Base-by-base conservation (phyloP, 495 filamentous ascomycete species). In the Letharia lupina region DNA sequence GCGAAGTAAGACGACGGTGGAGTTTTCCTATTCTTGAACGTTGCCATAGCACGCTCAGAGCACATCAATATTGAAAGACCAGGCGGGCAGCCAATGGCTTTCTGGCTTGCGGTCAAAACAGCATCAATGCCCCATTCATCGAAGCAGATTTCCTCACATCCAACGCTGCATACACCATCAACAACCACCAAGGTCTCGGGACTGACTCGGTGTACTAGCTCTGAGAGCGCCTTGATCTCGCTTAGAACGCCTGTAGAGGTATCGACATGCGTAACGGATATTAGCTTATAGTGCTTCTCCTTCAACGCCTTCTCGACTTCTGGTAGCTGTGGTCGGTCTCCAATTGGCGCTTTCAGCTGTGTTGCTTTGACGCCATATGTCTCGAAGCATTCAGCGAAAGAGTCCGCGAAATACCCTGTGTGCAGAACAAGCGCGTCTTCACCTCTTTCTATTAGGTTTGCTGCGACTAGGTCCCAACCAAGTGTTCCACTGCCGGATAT, bases 261-360 rank as follows among this genome's bases (percentile, higher is more conserved):
- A 72, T 98, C 94, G 65, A 96, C 93, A 76, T 98, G 94, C 10
- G 94, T 98, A 66, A 98, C 87, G 54, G 94, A 97, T 72, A 98
- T 78, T 61, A 90, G 67, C 83, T 96, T 96, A 80, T 96, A 97
- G 65, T 86, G 81, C 79, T 93, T 96, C 81, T 89, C 83, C 73
- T 88, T 87, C 62, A 98, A 81, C 20, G 91, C 91, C 72, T 86
- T 82, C 78, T 97, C 92, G 63, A 98, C 85, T 73, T 93, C 89
- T 54, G 87, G 82, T 40, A 96, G 84, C 68, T 91, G 88, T n/a
- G 93, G 91, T 48, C 92, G 88, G 69, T 89, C 88, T 62, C 94
- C 94, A 70, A 96, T 89, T 41, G 91, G 86, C 0, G 91, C 91
- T 74, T 89, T 94, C 68, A 98, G 80, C 74, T 96, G 89, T 31